Base-by-base conservation (phyloP, 192 early-diverging fungal species). In the Chytriomyces hyalinus region DNA sequence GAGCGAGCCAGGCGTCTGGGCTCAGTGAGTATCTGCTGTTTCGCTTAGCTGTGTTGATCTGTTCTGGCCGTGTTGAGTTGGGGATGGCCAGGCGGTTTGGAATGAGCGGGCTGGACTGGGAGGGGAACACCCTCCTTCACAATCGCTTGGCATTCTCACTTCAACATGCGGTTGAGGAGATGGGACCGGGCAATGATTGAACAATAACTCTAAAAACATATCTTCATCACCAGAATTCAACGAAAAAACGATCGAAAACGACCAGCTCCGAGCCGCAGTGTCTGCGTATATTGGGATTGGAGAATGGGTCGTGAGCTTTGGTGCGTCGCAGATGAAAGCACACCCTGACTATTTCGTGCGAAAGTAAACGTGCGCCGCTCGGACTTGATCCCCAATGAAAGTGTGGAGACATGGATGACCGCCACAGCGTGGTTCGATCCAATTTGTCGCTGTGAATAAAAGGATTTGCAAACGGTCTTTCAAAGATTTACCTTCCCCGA, bases 241-340 rank as follows among this genome's bases (percentile, higher is more conserved):
- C 69, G 61, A 70, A 50, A 68, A 67, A 60, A 85, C 73, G 49
- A 83, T 85, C 44, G 84, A 84, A 50, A 80, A 83, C 81, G 84
- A 83, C 24, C 73, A 76, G n/a, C 44, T 73, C 15, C 76, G 84
- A 44, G 76, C 74, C 9, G 61, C 73, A 11, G 65, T 83, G 6
- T 7, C n/a, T 20, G 60, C 53, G 26, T 82, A 82, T 62, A n/a
- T 83, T 36, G 44, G 53, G 4, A 73, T 83, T 57, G 84, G 84
- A 8, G 84, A 85, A 36, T 83, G 76, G 75, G 80, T 81, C 6
- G 45, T 85, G 28, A 78, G 83, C 51, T 44, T 47, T 7, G 53
- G 79, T 3, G 79, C 79, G 5, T 17, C 49, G 9, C 81, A 85
- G 50, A 50, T 85, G 36, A 83, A 76, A 65, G 79, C 78, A 3